A percentile compares a stretch with the other conserved stretches of the same genome.
These are phyloP conservation scores for Serendipita vermifera DNA, from an alignment of 768 basidiomycete genomes.

Conservation along the genomic window DNA sequence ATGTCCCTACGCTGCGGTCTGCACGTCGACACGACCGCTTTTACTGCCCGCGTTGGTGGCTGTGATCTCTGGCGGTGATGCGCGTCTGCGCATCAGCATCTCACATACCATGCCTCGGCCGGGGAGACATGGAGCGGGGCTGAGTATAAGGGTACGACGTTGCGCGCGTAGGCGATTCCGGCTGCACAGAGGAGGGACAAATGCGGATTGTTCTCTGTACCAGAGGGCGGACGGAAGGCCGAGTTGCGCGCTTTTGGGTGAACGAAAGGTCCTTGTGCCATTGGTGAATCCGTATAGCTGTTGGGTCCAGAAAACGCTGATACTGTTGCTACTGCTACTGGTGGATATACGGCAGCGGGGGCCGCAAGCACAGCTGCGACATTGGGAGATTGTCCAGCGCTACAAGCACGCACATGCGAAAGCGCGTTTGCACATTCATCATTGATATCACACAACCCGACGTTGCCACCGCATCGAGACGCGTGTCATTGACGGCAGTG, in stretches of 20 bases:
- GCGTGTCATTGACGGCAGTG: no score
- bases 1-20: slow-evolving; percentile 27
- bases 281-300: slow-evolving; percentile 9
- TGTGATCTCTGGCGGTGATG: background rate
- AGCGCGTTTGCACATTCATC: no score
- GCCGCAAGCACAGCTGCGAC: background rate
- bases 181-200: slow-evolving; percentile 66
- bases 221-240: slow-evolving; percentile 49
- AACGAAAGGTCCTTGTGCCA: slow-evolving; percentile 34
- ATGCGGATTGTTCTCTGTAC: slow-evolving; percentile 59
- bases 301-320: background rate
- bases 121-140: slow-evolving; percentile 39
- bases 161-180: slow-evolving; percentile 62
- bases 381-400: background rate
- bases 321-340: slow-evolving; percentile 13
- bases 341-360: no score
- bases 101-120: slow-evolving; percentile 61
- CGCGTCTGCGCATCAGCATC: slow-evolving; percentile 46
- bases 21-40: background rate
- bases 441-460: no score
- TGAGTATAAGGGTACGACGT: slow-evolving; percentile 46
- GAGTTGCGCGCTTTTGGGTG: background rate
- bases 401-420: no score
- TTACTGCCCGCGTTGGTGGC: background rate
- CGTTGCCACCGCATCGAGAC: no score